Evolutionary conservation across 1,139 yeast species (phyloP).

Genomic region (Debaryomycetaceae sp.): DNA sequence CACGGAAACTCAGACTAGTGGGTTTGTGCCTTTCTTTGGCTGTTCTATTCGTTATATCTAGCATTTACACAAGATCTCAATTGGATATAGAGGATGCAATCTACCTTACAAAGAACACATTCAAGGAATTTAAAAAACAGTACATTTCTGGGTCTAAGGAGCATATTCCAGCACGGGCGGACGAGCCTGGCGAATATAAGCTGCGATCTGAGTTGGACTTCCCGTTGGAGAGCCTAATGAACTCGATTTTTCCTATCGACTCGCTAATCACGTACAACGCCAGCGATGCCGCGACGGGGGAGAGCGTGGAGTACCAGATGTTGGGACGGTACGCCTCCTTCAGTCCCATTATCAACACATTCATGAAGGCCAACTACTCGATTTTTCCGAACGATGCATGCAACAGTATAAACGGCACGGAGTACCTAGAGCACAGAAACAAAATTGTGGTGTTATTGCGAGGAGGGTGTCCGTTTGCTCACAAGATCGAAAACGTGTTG

Average conservation of each 20-base stretch:
- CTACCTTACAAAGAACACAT: slow-evolving; percentile 23
- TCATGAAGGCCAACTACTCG: slow-evolving; percentile 20
- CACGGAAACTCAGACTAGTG: slow-evolving; percentile 12
- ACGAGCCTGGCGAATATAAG: background rate
- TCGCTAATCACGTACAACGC: slow-evolving; percentile 29
- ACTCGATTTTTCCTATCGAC: slow-evolving; percentile 44
- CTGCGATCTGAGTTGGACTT: slow-evolving; percentile 26
- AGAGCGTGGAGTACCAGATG: slow-evolving; percentile 19
- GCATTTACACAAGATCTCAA: slow-evolving; percentile 7
- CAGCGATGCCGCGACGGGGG: slow-evolving; percentile 6
- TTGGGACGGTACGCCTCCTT: slow-evolving; percentile 44
- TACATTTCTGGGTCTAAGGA: slow-evolving; percentile 5
- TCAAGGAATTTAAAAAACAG: slow-evolving; percentile 21
- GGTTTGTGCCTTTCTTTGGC: slow-evolving; percentile 9
- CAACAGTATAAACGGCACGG: slow-evolving; percentile 10
- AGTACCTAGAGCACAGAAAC: slow-evolving; percentile 13
- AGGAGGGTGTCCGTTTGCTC: slow-evolving; percentile 44
- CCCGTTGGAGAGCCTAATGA: slow-evolving; percentile 36
- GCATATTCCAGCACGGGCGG: background rate
- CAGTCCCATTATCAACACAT: slow-evolving; percentile 30
- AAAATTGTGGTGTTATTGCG: slow-evolving; percentile 34
- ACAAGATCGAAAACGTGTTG: slow-evolving; percentile 31
- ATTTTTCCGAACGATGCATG: slow-evolving; percentile 34
- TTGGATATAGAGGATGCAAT: slow-evolving; percentile 25
- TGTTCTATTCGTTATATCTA: slow-evolving; percentile 6